Evolutionary conservation across 176 grass and related monocot genomes (phyloP).

Genomic region (Zizania latifolia): DNA sequence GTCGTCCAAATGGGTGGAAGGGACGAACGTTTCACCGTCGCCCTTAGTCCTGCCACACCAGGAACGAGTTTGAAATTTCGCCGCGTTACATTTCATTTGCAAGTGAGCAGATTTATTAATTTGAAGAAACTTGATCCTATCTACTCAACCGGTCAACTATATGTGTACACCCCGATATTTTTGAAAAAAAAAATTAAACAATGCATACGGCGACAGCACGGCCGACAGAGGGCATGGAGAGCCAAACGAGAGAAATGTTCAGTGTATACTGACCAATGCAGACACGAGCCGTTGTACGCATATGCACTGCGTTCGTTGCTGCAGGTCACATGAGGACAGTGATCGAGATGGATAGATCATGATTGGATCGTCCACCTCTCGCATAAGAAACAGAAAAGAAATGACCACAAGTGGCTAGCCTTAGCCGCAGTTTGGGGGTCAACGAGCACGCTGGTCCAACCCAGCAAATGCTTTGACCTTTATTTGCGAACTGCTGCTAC

Average conservation of each 20-base stretch:
- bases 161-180: no score
- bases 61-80: no score
- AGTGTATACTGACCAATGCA: neutral
- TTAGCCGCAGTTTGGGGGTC: conserved; percentile 13
- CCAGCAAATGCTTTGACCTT: conserved; percentile 34
- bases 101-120: no score
- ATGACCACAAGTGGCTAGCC: no score
- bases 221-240: no score
- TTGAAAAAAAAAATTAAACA: no score
- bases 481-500: neutral
- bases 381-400: neutral
- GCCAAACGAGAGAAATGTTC: no score
- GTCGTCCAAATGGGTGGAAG: neutral
- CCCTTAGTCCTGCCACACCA: neutral
- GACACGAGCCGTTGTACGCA: conserved; percentile 8
- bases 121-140: no score
- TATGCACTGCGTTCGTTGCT: no score
- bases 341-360: conserved; percentile 25
- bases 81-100: no score
- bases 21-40: neutral
- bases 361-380: neutral
- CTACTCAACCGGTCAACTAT: no score
- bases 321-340: conserved; percentile 26
- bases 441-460: conserved; percentile 28
- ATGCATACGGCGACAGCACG: no score